phyloP scores from a whole-genome alignment of 2,329 filamentous ascomycete species.

The Diplodia mutila region DNA sequence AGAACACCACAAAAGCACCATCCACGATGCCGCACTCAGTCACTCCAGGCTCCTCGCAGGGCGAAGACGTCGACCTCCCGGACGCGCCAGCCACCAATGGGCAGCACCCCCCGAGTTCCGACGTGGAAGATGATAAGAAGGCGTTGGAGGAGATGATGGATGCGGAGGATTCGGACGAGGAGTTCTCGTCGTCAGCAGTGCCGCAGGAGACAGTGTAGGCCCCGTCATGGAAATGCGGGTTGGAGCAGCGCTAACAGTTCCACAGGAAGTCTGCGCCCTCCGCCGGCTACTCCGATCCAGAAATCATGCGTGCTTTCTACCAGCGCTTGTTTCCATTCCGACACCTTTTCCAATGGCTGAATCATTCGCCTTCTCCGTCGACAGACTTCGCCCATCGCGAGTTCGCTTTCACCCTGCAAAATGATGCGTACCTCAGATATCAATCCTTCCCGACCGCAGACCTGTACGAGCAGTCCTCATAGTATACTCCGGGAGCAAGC shows the following conservation, averaged over 20 bases:
- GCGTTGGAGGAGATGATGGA: slow-evolving; percentile 64
- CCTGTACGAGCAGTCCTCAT: slow-evolving; percentile 46
- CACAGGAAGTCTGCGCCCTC: slow-evolving; percentile 41
- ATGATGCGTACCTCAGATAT: slow-evolving; percentile 90
- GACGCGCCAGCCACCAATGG: slow-evolving; percentile 37
- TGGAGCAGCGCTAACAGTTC: background rate
- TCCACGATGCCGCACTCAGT: slow-evolving; percentile 52
- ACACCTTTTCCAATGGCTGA: slow-evolving; percentile 95
- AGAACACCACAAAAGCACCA: background rate
- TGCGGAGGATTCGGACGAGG: slow-evolving; percentile 60
- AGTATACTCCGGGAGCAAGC: background rate
- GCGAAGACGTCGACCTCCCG: slow-evolving; percentile 46
- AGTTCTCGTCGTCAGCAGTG: slow-evolving; percentile 59
- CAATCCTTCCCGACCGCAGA: slow-evolving; percentile 75
- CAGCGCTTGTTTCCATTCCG: slow-evolving; percentile 94
- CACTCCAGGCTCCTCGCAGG: slow-evolving; percentile 44
- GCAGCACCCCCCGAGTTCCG: slow-evolving; percentile 29
- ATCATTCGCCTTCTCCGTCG: slow-evolving; percentile 83
- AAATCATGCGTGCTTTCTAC: slow-evolving; percentile 92
- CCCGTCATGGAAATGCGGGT: background rate
- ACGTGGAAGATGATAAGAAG: slow-evolving; percentile 36
- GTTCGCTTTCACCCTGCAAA: slow-evolving; percentile 93
- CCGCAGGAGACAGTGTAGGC: slow-evolving; percentile 48
- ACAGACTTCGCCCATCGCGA: slow-evolving; percentile 92
- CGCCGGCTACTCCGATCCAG: slow-evolving; percentile 66